Base-by-base conservation (phyloP, 75 land plant species). In the Pseudotsuga menziesii region DNA sequence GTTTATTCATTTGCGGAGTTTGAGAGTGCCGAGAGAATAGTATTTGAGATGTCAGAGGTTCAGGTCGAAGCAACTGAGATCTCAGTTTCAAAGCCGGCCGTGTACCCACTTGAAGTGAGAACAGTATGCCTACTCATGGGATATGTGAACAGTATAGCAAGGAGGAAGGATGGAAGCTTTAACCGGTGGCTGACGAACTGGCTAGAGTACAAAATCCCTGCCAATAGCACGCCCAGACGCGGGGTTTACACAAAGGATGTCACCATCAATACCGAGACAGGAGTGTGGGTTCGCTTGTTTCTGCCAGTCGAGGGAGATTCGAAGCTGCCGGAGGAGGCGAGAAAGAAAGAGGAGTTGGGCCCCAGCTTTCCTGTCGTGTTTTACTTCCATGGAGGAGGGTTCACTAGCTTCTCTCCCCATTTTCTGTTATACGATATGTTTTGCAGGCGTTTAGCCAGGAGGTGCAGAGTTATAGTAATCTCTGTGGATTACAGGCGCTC, bases 311-410 rank as follows among this genome's bases (percentile, higher is more conserved):
- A 58, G 52, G 7, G 81, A 32, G 17, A 23, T 64, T 41, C 54
- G 35, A 27, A 58, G 20, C 13, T 19, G 9, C 17, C 17, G 4
- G 69, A 78, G 59, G 23, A 26, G 70, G 52, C 54, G 8, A 29
- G 32, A 29, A 29, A 29, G 32, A 29, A 29, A 29, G 32, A 29
- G 32, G 32, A 29, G 32, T 29, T 29, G 32, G 32, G 1, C 32
- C 32, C 32, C 32, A 14, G n/a, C 5, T 77, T 87, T 32, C 98
- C 98, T 3, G 79, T 93, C 36, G 48, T 95, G n/a, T 74, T 95
- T 66, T 91, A 85, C 87, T 91, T 86, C 81, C 96, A 93, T 82
- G 97, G 98, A 32, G 98, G 96, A 27, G 91, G 98, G 1, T 95
- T 95, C 76, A 75, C 75, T 3, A 58, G 82, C 73, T 54, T 82